A percentile compares a stretch with the other conserved stretches of the same genome.
Evolutionary conservation across 345 rosid genomes (phyloP).

Genomic region (Eucalyptus erythrocorys): DNA sequence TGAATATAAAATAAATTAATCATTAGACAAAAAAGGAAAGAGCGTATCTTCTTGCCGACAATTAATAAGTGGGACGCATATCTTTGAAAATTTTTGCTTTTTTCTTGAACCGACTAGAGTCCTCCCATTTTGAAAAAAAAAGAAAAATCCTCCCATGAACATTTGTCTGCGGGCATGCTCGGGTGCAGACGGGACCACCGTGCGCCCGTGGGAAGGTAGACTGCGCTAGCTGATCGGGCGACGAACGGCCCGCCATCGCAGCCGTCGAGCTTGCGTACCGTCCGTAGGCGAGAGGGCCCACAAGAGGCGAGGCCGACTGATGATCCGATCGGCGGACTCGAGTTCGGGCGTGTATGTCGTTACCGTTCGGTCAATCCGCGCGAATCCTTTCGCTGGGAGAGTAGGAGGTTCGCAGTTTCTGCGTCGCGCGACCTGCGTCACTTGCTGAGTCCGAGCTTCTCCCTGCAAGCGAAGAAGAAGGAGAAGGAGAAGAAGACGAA

Average conservation of each 20-base stretch:
- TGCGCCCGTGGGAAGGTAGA: neutral
- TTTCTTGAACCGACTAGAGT: neutral
- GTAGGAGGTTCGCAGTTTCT: neutral
- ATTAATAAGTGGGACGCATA: neutral
- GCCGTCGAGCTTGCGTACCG: neutral
- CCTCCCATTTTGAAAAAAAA: neutral
- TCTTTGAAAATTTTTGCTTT: neutral
- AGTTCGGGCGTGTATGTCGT: neutral
- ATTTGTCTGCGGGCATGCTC: neutral
- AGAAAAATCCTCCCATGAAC: neutral
- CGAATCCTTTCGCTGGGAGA: neutral
- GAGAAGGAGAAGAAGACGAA: neutral
- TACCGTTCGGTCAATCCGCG: neutral
- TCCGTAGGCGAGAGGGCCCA: neutral
- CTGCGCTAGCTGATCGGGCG: neutral
- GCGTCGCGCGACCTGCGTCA: neutral
- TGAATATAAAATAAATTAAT: neutral
- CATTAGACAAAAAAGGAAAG: neutral
- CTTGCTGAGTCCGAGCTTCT: neutral
- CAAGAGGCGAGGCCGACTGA: neutral
- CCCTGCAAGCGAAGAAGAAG: neutral
- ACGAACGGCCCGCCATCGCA: neutral
- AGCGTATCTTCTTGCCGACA: neutral
- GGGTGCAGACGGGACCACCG: neutral
- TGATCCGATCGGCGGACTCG: neutral